Conservation (phyloP, 2,329 filamentous ascomycete species). For the Dactylellina cionopaga region DNA sequence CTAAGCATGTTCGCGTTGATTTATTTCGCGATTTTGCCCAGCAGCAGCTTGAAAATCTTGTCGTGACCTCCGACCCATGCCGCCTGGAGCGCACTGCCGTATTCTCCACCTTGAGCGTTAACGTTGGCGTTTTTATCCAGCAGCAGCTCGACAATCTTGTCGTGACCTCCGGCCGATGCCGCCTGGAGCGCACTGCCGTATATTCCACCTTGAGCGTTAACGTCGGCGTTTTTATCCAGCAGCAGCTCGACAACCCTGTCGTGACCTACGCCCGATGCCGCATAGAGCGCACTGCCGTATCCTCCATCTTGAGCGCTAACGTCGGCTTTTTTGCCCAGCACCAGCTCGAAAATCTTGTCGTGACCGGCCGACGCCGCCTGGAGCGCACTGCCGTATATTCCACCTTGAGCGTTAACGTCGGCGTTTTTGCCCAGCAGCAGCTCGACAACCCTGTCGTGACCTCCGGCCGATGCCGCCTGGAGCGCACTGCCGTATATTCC, state of each 20-base stretch:
- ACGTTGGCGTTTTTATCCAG: conserved; percentile 8
- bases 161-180: neutral
- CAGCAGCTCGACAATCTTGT: neutral
- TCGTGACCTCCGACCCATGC: neutral
- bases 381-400: conserved; percentile 3
- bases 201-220: too few relatives aligned
- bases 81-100: conserved; percentile 26
- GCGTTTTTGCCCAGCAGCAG: neutral
- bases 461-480: neutral
- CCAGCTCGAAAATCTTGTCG: neutral
- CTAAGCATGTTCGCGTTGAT: too few relatives aligned
- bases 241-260: neutral
- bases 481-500: neutral
- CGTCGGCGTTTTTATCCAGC: conserved; percentile 26
- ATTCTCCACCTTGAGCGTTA: too few relatives aligned
- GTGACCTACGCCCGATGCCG: neutral
- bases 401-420: too few relatives aligned
- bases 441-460: neutral
- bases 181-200: conserved; percentile 36
- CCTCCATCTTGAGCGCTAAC: neutral
- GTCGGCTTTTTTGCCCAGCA: conserved; percentile 3
- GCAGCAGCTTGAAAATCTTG: neutral
- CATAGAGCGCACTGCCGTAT: neutral
- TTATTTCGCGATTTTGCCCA: too few relatives aligned
- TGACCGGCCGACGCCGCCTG: neutral